Evolutionary conservation across 352 stramenopile genomes (phyloP).

Genomic region (Thalassiosira hispida): DNA sequence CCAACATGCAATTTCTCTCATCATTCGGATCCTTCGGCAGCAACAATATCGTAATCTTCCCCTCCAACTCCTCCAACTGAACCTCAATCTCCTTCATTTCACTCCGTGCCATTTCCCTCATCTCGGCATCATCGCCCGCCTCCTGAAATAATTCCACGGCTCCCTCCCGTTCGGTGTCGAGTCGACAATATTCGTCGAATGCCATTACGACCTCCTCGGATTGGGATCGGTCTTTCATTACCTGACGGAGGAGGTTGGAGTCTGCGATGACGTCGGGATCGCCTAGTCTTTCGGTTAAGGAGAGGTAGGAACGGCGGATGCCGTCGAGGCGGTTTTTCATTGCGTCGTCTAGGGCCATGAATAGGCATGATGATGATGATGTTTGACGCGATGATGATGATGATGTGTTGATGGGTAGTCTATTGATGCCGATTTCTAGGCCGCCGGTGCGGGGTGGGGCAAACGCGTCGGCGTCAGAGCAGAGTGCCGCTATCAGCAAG

Average conservation of each 20-base stretch:
- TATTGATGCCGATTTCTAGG: neutral
- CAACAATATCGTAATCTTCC: conserved; percentile 83
- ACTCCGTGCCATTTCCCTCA: conserved; percentile 90
- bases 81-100: conserved; percentile 91
- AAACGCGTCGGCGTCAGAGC: neutral
- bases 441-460: neutral
- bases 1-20: conserved; percentile 96
- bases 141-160: conserved; percentile 86
- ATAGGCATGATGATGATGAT: conserved; percentile 23
- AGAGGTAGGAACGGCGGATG: conserved; percentile 77
- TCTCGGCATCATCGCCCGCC: conserved; percentile 84
- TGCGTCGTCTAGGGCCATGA: conserved; percentile 58
- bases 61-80: conserved; percentile 78
- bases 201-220: conserved; percentile 73
- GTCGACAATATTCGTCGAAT: conserved; percentile 76
- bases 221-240: conserved; percentile 79
- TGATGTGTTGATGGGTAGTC: neutral
- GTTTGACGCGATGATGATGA: conserved; percentile 5
- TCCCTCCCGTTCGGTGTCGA: conserved; percentile 70
- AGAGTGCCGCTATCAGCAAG: conserved; percentile 4
- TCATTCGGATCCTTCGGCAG: conserved; percentile 88
- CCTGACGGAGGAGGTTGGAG: conserved; percentile 78
- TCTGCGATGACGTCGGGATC: conserved; percentile 87
- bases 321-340: conserved; percentile 76
- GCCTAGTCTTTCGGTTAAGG: conserved; percentile 84